Evolutionary conservation across 305 asterid species (phyloP).

Genomic region (Fraxinus sp.): DNA sequence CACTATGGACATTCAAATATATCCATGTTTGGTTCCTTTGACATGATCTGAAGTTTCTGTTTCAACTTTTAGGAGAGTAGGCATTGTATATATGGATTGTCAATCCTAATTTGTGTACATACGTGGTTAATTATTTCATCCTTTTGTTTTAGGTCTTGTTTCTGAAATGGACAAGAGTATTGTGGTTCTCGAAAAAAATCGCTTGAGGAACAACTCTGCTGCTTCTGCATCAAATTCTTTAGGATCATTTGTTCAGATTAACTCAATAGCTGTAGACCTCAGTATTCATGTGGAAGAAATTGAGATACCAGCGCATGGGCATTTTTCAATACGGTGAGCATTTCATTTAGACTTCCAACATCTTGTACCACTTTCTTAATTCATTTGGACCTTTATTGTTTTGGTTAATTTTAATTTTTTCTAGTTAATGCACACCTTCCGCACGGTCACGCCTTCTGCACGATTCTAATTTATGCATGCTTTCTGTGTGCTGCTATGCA

Average conservation of each 20-base stretch:
- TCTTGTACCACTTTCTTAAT: not conserved
- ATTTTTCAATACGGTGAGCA: conserved; percentile 72
- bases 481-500: not conserved
- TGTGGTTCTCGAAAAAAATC: conserved; percentile 35
- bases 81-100: conserved; percentile 15
- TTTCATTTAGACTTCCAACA: conserved; percentile 10
- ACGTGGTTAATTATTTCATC: conserved; percentile 17
- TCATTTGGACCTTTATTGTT: not conserved
- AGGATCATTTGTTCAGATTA: conserved; percentile 51
- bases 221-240: conserved; percentile 39
- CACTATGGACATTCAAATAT: not conserved
- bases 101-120: conserved; percentile 24
- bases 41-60: not conserved
- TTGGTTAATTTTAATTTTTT: not conserved
- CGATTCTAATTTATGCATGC: not conserved
- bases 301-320: conserved; percentile 40
- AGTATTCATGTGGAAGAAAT: conserved; percentile 34
- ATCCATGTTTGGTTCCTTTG: not conserved
- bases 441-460: not conserved
- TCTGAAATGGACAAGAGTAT: conserved; percentile 42
- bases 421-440: not conserved
- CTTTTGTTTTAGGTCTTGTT: conserved; percentile 26
- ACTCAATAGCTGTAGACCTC: conserved; percentile 56
- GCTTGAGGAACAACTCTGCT: conserved; percentile 21
- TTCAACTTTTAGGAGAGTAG: not conserved